Percentiles rank a stretch among this genome's conserved stretches.
phyloP scores from a whole-genome alignment of 2,329 filamentous ascomycete species.

The Geosmithia morbida region DNA sequence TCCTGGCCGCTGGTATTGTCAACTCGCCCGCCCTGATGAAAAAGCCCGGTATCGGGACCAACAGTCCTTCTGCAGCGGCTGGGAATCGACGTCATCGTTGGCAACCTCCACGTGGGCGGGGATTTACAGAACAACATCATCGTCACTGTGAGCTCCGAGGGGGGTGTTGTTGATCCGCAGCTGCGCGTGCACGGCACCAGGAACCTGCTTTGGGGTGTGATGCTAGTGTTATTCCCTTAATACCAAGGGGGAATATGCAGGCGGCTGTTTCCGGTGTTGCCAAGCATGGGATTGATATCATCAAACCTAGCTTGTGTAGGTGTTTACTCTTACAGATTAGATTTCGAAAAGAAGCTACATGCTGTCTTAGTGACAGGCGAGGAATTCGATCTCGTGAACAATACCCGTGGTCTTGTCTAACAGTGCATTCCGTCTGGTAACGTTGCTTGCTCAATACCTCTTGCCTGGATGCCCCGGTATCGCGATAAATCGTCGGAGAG shows the following conservation, averaged over 20 bases:
- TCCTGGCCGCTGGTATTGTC: constrained; percentile 25
- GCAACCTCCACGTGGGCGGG: constrained; percentile 22
- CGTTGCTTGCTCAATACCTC: too few species aligned
- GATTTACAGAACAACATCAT: constrained; percentile 19
- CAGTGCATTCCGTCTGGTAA: too few species aligned
- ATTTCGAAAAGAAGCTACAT: too few species aligned
- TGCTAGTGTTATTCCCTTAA: constrained; percentile 6
- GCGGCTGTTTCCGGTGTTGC: constrained; percentile 6
- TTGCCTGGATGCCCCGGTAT: too few species aligned
- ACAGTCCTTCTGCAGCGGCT: constrained; percentile 15
- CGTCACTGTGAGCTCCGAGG: constrained; percentile 10
- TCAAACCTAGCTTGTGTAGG: background rate
- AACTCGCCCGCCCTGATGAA: constrained; percentile 27
- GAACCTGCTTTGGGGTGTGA: constrained; percentile 7
- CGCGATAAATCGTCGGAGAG: too few species aligned
- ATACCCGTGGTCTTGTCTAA: too few species aligned
- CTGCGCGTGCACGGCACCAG: constrained; percentile 4
- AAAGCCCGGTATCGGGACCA: constrained; percentile 24
- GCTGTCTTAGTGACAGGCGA: too few species aligned
- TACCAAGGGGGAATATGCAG: constrained; percentile 5
- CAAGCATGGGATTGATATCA: constrained; percentile 4
- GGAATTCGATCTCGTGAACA: too few species aligned
- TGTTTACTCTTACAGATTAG: too few species aligned
- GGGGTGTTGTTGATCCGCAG: constrained; percentile 13
- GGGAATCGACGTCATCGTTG: constrained; percentile 14